These are phyloP conservation scores for Dothistroma septosporum DNA, from an alignment of 2,329 filamentous ascomycete genomes.

Conservation along the genomic window DNA sequence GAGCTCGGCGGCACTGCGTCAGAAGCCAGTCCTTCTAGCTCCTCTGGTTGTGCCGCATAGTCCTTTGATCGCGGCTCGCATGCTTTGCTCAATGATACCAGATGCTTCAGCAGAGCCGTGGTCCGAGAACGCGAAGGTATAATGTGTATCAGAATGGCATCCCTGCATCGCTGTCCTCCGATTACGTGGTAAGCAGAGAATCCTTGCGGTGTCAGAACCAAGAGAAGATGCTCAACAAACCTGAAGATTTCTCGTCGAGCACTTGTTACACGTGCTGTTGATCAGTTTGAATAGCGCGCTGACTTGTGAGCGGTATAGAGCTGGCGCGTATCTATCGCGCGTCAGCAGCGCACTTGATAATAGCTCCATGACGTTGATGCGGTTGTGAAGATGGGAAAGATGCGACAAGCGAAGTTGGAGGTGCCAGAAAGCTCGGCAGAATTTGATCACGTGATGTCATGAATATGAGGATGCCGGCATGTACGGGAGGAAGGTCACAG, in stretches of 20 bases:
- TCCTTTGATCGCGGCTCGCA: slow-evolving; percentile 10
- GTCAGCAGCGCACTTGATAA: background rate
- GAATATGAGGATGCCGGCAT: no score
- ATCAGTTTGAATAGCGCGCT: slow-evolving; percentile 10
- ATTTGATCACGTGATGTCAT: no score
- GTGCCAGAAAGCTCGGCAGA: background rate
- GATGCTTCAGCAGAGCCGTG: slow-evolving; percentile 17
- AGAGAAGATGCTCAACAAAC: slow-evolving; percentile 17
- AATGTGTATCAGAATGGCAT: slow-evolving; percentile 18
- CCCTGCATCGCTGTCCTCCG: slow-evolving; percentile 21
- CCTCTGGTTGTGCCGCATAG: slow-evolving; percentile 1
- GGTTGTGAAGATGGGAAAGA: background rate
- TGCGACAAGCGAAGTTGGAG: background rate
- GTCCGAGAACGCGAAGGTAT: slow-evolving; percentile 11
- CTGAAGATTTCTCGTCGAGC: slow-evolving; percentile 23
- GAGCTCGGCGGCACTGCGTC: slow-evolving; percentile 3
- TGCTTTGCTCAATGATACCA: slow-evolving; percentile 16
- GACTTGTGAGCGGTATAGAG: slow-evolving; percentile 1
- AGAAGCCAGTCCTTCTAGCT: slow-evolving; percentile 12
- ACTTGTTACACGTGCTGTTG: slow-evolving; percentile 21
- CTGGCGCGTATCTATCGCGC: slow-evolving; percentile 1
- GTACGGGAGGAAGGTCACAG: no score
- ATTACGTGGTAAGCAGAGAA: slow-evolving; percentile 18
- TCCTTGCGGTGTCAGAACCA: background rate
- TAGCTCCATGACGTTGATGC: background rate